phyloP scores from a whole-genome alignment of 73 alveolate species.

The Paramecium primaurelia region DNA sequence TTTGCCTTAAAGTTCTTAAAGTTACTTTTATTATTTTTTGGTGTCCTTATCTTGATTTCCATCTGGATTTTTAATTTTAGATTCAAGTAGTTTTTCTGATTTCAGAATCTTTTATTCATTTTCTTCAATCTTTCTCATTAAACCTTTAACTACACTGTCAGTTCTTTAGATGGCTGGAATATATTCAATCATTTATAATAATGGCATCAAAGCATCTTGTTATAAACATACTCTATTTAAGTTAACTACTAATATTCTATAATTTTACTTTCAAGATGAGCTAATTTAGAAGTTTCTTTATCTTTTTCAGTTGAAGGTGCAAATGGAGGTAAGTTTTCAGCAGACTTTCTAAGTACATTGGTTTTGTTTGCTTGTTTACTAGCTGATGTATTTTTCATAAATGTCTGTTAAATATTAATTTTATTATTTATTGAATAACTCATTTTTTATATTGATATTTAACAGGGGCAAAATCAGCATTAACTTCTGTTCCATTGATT shows the following conservation, averaged over 20 bases:
- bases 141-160: conserved; percentile 31
- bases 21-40: not conserved
- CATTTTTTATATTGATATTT: conserved; percentile 36
- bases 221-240: conserved; percentile 31
- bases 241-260: not conserved
- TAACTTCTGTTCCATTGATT: not conserved
- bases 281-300: conserved; percentile 1
- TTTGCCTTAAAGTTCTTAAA: not conserved
- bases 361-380: not conserved
- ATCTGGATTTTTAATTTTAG: not conserved
- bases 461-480: conserved; percentile 47
- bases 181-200: conserved; percentile 33
- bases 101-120: conserved; percentile 15
- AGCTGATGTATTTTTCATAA: conserved; percentile 34
- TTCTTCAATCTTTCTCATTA: conserved; percentile 45
- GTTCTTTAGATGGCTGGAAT: conserved; percentile 46
- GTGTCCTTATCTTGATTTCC: not conserved
- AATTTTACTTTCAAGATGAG: conserved; percentile 22
- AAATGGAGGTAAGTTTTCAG: conserved; percentile 42
- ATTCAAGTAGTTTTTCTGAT: conserved; percentile 34
- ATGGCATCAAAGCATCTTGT: conserved; percentile 44
- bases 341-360: not conserved
- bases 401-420: conserved; percentile 47
- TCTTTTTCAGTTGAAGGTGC: not conserved
- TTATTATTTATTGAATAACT: not conserved